These are phyloP conservation scores for Colletotrichum scovillei DNA, from an alignment of 2,329 filamentous ascomycete species.

Conservation along the genomic window DNA sequence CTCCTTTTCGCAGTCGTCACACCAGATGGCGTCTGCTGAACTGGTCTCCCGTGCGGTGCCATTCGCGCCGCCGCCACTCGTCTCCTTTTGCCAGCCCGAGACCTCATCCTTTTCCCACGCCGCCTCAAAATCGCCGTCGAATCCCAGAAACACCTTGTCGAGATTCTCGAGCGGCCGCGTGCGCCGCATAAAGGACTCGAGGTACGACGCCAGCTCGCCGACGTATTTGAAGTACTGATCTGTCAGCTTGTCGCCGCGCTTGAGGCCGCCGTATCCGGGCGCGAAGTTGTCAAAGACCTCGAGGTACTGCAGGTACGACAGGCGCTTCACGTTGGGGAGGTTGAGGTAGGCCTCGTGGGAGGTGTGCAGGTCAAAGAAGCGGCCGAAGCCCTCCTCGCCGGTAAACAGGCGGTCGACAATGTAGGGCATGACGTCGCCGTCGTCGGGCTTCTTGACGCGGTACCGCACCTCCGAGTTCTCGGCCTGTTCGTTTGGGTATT, in stretches of 20 bases:
- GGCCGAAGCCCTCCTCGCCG: slow-evolving; percentile 92
- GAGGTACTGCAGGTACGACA: slow-evolving; percentile 93
- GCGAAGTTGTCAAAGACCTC: slow-evolving; percentile 90
- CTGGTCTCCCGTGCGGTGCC: slow-evolving; percentile 48
- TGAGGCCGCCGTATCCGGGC: slow-evolving; percentile 78
- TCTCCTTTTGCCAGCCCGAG: slow-evolving; percentile 79
- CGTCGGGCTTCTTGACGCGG: slow-evolving; percentile 73
- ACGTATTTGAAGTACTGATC: slow-evolving; percentile 95
- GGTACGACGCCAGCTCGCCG: slow-evolving; percentile 80
- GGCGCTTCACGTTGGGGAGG: slow-evolving; percentile 83
- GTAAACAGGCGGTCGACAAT: slow-evolving; percentile 94
- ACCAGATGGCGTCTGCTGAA: slow-evolving; percentile 80
- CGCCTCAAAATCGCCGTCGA: slow-evolving; percentile 86
- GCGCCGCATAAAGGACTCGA: slow-evolving; percentile 88
- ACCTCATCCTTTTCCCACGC: slow-evolving; percentile 85
- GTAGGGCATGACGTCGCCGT: slow-evolving; percentile 71
- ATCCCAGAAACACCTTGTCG: slow-evolving; percentile 78
- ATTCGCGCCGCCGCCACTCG: slow-evolving; percentile 46
- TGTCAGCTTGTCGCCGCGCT: slow-evolving; percentile 85
- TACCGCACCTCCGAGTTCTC: slow-evolving; percentile 96
- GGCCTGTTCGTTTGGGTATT: slow-evolving; percentile 93
- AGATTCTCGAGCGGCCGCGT: slow-evolving; percentile 89
- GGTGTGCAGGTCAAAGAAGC: slow-evolving; percentile 88
- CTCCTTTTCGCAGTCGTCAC: slow-evolving; percentile 90
- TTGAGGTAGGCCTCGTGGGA: slow-evolving; percentile 93